A percentile compares a stretch with the other conserved stretches of the same genome.
Conservation (phyloP, 768 basidiomycete genomes). For the Auriscalpium microsporum region DNA sequence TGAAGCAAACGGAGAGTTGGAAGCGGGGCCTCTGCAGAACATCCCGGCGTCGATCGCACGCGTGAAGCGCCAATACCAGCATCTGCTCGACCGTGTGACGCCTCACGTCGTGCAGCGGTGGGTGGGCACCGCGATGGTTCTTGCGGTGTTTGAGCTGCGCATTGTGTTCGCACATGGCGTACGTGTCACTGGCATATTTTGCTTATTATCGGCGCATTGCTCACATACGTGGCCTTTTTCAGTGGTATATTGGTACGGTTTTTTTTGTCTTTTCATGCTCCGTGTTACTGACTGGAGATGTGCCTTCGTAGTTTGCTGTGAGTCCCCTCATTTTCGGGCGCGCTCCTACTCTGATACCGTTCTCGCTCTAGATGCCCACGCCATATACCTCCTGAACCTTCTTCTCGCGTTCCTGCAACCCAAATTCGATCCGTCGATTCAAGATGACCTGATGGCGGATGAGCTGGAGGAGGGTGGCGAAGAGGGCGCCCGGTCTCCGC, state of each 20-base stretch:
- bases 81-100: constrained; percentile 84
- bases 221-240: background rate
- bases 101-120: constrained; percentile 88
- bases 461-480: constrained; percentile 91
- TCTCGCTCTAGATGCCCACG: constrained; percentile 61
- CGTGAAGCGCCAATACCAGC: constrained; percentile 74
- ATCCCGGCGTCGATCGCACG: constrained; percentile 33
- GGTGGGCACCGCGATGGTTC: constrained; percentile 64
- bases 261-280: background rate
- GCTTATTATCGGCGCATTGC: constrained; percentile 3
- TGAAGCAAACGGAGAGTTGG: constrained; percentile 2
- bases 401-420: constrained; percentile 97
- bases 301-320: constrained; percentile 53
- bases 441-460: constrained; percentile 87
- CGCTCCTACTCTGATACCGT: background rate
- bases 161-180: constrained; percentile 79
- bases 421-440: constrained; percentile 92
- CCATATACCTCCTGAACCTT: constrained; percentile 93
- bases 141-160: constrained; percentile 72
- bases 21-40: constrained; percentile 21
- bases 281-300: constrained; percentile 5
- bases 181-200: constrained; percentile 1
- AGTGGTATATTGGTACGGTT: constrained; percentile 91
- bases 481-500: constrained; percentile 35
- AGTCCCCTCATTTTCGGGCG: constrained; percentile 21